Evolutionary conservation across 768 basidiomycete genomes (phyloP).

Genomic region (Tylopilus balloui): DNA sequence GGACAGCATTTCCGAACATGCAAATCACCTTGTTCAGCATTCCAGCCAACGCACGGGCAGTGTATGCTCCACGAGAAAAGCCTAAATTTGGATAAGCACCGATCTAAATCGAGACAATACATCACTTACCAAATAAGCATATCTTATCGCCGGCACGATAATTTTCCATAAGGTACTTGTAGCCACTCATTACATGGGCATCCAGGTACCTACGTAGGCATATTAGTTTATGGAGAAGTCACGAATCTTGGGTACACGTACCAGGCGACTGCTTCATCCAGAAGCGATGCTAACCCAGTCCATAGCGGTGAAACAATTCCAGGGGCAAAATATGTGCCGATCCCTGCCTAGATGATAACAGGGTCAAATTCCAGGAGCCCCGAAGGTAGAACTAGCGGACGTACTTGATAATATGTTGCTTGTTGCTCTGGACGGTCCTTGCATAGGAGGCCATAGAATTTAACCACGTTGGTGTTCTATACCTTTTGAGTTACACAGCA

Average conservation of each 20-base stretch:
- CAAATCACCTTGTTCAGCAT: constrained; percentile 59
- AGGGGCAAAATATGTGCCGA: constrained; percentile 52
- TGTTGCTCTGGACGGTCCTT: constrained; percentile 52
- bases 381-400: constrained; percentile 1
- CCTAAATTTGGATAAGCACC: constrained; percentile 38
- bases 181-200: constrained; percentile 69
- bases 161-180: constrained; percentile 75
- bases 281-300: constrained; percentile 51
- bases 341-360: constrained; percentile 35
- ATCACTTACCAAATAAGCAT: constrained; percentile 58
- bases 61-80: constrained; percentile 71
- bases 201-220: constrained; percentile 55
- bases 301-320: constrained; percentile 64
- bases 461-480: constrained; percentile 67
- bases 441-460: constrained; percentile 62
- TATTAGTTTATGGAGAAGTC: neutral
- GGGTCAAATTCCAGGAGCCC: neutral
- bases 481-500: neutral
- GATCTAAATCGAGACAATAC: neutral
- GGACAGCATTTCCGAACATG: neutral
- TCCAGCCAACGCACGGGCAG: constrained; percentile 69
- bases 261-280: constrained; percentile 75
- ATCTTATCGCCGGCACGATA: constrained; percentile 70
- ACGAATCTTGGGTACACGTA: constrained; percentile 26
- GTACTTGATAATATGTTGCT: constrained; percentile 68